Evolutionary conservation across 192 early-diverging fungal species (phyloP).

Genomic region (Coemansia sp.): DNA sequence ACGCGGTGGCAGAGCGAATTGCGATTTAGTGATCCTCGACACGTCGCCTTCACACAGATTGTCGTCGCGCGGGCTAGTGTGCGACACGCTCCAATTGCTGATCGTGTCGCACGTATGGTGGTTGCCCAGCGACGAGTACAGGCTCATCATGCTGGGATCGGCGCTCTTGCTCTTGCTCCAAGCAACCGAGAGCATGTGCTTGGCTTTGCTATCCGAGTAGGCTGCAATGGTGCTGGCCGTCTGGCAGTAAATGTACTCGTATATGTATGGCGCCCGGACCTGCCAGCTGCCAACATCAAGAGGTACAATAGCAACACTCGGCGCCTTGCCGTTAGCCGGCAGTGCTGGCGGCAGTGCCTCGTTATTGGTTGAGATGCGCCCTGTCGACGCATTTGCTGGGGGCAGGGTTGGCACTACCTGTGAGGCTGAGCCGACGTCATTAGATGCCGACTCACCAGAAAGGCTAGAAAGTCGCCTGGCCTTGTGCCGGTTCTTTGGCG

Average conservation of each 20-base stretch:
- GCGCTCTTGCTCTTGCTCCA: constrained; percentile 16
- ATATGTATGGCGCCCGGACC: constrained; percentile 26
- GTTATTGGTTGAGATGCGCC: background rate
- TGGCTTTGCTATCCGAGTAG: background rate
- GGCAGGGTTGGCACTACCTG: background rate
- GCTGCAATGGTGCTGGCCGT: constrained; percentile 3
- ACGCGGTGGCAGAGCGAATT: constrained; percentile 25
- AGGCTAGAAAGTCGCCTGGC: background rate
- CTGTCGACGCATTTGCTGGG: background rate
- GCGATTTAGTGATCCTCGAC: constrained; percentile 21
- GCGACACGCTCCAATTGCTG: constrained; percentile 1
- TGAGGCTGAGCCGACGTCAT: background rate
- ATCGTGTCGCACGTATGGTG: background rate
- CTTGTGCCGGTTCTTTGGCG: background rate
- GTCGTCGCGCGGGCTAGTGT: background rate
- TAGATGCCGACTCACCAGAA: background rate
- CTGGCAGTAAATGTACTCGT: constrained; percentile 34
- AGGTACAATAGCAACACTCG: background rate
- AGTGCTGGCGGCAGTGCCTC: background rate
- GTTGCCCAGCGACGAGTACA: constrained; percentile 37
- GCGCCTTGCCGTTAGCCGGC: background rate
- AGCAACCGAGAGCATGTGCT: constrained; percentile 34
- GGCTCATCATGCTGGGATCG: background rate
- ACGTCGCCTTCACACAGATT: background rate
- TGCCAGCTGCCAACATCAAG: constrained; percentile 25